Conservation (phyloP, 257 asterid species). For the Fraxinus anomala region DNA sequence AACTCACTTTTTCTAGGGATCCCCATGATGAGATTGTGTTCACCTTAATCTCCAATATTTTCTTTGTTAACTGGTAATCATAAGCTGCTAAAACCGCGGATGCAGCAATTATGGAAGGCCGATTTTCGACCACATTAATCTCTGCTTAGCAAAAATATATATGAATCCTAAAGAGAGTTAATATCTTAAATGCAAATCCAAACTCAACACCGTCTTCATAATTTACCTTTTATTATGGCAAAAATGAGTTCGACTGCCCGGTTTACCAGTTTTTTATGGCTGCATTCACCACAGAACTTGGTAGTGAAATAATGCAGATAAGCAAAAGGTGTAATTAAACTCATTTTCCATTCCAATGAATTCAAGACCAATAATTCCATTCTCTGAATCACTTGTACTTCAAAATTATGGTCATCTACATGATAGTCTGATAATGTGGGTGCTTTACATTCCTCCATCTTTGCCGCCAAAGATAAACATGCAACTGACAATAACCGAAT, state of each 20-base stretch:
- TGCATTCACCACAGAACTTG: constrained; percentile 34
- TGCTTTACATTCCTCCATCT: constrained; percentile 34
- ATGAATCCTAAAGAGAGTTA: not conserved
- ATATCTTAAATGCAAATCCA: not conserved
- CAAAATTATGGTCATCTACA: constrained; percentile 31
- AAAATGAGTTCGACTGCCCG: constrained; percentile 34
- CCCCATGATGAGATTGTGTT: constrained; percentile 41
- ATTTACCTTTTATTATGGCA: constrained; percentile 38
- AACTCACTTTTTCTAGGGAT: constrained; percentile 48
- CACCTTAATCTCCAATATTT: constrained; percentile 34
- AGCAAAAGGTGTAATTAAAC: constrained; percentile 41
- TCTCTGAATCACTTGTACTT: constrained; percentile 27
- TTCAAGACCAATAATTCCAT: constrained; percentile 47
- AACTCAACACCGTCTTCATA: not conserved
- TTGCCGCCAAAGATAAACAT: constrained; percentile 48
- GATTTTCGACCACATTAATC: constrained; percentile 36
- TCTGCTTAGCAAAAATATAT: constrained; percentile 33
- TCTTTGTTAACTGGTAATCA: constrained; percentile 31
- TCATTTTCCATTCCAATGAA: constrained; percentile 53
- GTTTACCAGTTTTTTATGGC: constrained; percentile 20
- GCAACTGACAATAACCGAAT: constrained; percentile 31
- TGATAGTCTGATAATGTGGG: constrained; percentile 22
- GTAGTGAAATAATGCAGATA: constrained; percentile 39
- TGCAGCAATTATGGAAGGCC: constrained; percentile 45
- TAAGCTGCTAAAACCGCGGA: constrained; percentile 48